phyloP scores from a whole-genome alignment of 1,284 basidiomycete genomes.

The Cryptococcus wingfieldii region DNA sequence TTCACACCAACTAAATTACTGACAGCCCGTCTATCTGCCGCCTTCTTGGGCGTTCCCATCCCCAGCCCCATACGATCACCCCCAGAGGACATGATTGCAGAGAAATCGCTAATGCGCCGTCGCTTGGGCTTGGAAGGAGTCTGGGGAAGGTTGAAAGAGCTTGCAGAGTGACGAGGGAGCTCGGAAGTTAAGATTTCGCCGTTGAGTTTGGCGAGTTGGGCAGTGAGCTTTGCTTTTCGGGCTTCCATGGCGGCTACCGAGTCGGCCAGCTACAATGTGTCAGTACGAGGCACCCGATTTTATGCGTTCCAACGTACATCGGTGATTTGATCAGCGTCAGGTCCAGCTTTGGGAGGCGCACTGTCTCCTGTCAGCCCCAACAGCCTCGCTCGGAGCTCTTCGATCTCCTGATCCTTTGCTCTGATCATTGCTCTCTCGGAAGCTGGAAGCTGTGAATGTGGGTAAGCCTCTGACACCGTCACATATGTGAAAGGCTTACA shows the following conservation, averaged over 20 bases:
- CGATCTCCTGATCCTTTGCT: constrained; percentile 51
- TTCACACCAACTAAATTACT: constrained; percentile 34
- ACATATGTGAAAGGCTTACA: constrained; percentile 28
- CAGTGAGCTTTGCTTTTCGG: constrained; percentile 35
- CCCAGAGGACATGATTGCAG: constrained; percentile 14
- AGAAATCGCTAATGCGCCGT: constrained; percentile 46
- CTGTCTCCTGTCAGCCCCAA: constrained; percentile 17
- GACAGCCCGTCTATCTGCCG: constrained; percentile 38
- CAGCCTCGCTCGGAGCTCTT: constrained; percentile 43
- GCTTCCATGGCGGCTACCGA: constrained; percentile 43
- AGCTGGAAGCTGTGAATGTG: constrained; percentile 30
- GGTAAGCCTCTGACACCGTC: neutral
- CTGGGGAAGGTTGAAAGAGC: constrained; percentile 8
- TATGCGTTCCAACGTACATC: constrained; percentile 17
- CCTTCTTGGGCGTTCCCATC: constrained; percentile 22
- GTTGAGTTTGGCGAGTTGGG: constrained; percentile 44
- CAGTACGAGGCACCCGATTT: neutral
- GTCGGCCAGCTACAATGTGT: constrained; percentile 32
- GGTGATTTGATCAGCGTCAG: constrained; percentile 14
- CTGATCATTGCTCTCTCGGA: constrained; percentile 48
- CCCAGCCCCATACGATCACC: constrained; percentile 30
- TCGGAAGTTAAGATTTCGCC: constrained; percentile 46
- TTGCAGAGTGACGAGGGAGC: constrained; percentile 22
- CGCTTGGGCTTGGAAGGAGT: constrained; percentile 35
- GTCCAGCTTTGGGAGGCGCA: neutral